phyloP scores from a whole-genome alignment of 1,139 yeast genomes.

The Pichia sp. region DNA sequence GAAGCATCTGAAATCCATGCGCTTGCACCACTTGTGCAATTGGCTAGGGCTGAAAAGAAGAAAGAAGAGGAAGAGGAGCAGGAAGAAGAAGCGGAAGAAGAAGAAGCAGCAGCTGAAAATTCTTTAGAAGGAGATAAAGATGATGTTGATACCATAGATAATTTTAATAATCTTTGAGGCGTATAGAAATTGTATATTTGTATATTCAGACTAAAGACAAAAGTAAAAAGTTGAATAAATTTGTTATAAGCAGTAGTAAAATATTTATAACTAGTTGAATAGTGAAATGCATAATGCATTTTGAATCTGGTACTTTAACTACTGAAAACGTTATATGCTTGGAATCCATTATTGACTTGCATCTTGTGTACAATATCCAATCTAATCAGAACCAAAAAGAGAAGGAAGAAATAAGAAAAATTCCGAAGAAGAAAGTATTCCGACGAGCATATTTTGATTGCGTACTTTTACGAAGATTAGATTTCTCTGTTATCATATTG shows the following conservation, averaged over 20 bases:
- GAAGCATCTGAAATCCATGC: slow-evolving; percentile 67
- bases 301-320: no score
- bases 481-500: no score
- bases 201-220: no score
- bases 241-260: no score
- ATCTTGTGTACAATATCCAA: not conserved
- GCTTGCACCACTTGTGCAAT: slow-evolving; percentile 81
- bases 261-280: no score
- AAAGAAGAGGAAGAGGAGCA: slow-evolving; percentile 40
- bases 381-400: no score
- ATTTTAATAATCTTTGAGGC: not conserved
- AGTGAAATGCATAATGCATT: no score
- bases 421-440: not conserved
- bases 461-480: not conserved
- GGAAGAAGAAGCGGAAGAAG: slow-evolving; percentile 1
- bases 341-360: no score
- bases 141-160: not conserved
- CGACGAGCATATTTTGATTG: not conserved
- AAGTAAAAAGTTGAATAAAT: no score
- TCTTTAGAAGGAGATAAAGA: not conserved
- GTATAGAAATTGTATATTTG: no score
- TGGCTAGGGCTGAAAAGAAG: slow-evolving; percentile 76
- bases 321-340: no score
- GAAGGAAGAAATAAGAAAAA: no score
- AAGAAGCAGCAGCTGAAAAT: slow-evolving; percentile 1